Percentiles rank a stretch among this genome's conserved stretches.
These are phyloP conservation scores for Ceratocystis harringtonii DNA, from an alignment of 2,329 filamentous ascomycete species.

Conservation along the genomic window DNA sequence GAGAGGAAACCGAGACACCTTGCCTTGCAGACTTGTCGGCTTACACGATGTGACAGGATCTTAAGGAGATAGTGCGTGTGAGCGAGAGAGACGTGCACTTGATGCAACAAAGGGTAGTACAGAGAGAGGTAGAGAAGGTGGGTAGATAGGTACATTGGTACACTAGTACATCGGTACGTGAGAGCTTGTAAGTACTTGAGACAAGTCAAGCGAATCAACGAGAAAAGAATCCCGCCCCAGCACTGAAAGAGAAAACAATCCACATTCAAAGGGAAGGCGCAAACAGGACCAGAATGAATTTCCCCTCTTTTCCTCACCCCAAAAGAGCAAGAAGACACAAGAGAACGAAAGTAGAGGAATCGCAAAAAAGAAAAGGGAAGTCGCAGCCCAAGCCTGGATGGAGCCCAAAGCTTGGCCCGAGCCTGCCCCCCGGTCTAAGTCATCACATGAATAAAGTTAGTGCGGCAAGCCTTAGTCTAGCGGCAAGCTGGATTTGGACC, in stretches of 20 bases:
- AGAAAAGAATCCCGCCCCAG: too few species aligned
- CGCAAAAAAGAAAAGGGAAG: background rate
- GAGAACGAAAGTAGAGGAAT: background rate
- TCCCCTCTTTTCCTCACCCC: background rate
- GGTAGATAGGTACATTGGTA: background rate
- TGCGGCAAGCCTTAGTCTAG: background rate
- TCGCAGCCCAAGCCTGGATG: background rate
- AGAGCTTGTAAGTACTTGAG: background rate
- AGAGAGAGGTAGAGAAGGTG: background rate
- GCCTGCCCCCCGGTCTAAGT: background rate
- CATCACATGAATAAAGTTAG: constrained; percentile 2
- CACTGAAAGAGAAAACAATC: constrained; percentile 2
- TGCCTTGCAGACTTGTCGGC: background rate
- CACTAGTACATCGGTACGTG: background rate
- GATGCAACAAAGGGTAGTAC: background rate
- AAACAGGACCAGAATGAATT: background rate
- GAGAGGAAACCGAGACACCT: background rate
- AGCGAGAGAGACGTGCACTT: background rate
- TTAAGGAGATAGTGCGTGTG: too few species aligned
- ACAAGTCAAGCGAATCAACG: too few species aligned
- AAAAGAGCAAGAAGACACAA: background rate
- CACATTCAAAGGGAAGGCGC: background rate
- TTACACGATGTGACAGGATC: background rate
- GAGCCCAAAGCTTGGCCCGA: background rate
- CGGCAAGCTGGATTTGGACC: too few species aligned